These are phyloP conservation scores for Priceomyces carsonii DNA, from an alignment of 805 yeast species.

Conservation along the genomic window DNA sequence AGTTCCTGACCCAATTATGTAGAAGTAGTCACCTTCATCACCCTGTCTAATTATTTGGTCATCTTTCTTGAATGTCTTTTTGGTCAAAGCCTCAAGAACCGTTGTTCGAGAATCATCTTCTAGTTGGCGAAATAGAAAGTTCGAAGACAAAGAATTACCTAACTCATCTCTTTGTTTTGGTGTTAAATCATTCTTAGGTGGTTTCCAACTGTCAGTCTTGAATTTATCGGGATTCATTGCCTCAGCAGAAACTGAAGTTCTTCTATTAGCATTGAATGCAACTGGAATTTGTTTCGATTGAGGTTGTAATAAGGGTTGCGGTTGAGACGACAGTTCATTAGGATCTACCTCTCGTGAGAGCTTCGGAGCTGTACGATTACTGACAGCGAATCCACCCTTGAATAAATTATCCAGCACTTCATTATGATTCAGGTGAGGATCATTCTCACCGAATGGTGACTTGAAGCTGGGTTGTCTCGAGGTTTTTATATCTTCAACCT, in stretches of 20 bases:
- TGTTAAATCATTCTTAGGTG: constrained; percentile 66
- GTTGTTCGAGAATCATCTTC: constrained; percentile 76
- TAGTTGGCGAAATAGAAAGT: constrained; percentile 81
- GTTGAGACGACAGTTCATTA: constrained; percentile 17
- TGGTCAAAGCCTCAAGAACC: constrained; percentile 82
- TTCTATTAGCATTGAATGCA: constrained; percentile 74
- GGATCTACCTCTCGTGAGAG: constrained; percentile 27
- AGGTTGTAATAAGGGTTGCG: constrained; percentile 10
- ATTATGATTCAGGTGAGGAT: constrained; percentile 52
- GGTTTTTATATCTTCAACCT: constrained; percentile 33
- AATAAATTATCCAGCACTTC: constrained; percentile 18
- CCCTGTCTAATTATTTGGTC: constrained; percentile 82
- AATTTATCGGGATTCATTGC: constrained; percentile 75
- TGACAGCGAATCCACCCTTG: constrained; percentile 26
- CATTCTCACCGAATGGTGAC: constrained; percentile 63
- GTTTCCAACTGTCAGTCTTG: constrained; percentile 66
- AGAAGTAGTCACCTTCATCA: constrained; percentile 91
- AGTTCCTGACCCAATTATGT: constrained; percentile 78
- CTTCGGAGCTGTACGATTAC: constrained; percentile 8
- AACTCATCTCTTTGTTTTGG: constrained; percentile 66
- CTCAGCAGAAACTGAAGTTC: constrained; percentile 91
- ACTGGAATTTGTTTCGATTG: constrained; percentile 42
- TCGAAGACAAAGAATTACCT: constrained; percentile 69
- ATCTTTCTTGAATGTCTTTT: constrained; percentile 59
- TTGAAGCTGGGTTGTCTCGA: constrained; percentile 51